phyloP scores from a whole-genome alignment of 2,329 filamentous ascomycete genomes.

The Phyllosticta paracitricarpa region DNA sequence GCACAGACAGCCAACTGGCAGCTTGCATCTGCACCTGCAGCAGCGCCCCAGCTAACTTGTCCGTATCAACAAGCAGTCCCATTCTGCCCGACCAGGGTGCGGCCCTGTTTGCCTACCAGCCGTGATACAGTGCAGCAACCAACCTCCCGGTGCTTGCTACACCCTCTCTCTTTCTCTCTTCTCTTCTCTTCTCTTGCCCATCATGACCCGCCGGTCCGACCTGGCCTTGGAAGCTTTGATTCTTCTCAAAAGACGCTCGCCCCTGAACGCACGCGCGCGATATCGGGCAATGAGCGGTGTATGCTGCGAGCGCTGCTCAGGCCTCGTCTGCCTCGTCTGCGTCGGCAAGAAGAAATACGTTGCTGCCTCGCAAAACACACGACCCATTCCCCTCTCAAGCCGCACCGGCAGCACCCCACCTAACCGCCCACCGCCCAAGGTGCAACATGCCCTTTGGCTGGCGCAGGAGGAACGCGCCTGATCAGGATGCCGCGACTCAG shows the following conservation, averaged over 20 bases:
- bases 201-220: neutral
- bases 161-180: neutral
- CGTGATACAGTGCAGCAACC: neutral
- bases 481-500: slow-evolving; percentile 1
- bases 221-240: slow-evolving; percentile 4
- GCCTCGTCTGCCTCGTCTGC: neutral
- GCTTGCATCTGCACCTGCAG: neutral
- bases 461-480: slow-evolving; percentile 5
- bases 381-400: neutral
- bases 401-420: slow-evolving; percentile 1
- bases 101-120: neutral
- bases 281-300: slow-evolving; percentile 11
- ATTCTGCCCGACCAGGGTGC: neutral
- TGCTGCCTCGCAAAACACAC: neutral
- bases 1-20: neutral
- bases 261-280: slow-evolving; percentile 7
- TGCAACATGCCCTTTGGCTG: slow-evolving; percentile 9
- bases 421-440: neutral
- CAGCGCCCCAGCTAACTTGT: neutral
- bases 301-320: neutral
- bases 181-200: neutral
- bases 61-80: neutral
- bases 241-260: slow-evolving; percentile 3
- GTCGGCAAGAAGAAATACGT: neutral
- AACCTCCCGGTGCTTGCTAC: neutral